phyloP scores from a whole-genome alignment of 2,329 filamentous ascomycete genomes.

The Alternaria infectoria region DNA sequence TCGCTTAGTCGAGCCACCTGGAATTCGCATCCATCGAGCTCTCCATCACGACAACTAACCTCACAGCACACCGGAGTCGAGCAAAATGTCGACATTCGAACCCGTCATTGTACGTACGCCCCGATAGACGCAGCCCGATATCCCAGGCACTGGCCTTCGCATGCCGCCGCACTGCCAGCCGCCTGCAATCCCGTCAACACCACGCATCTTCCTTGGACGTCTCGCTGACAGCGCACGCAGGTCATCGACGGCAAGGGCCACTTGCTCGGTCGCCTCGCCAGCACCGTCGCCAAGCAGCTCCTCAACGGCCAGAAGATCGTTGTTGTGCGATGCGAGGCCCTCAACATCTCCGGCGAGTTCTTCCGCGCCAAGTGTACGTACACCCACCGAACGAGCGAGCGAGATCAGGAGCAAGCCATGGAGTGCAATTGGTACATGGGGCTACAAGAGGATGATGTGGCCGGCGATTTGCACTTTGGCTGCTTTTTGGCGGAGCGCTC shows the following conservation, averaged over 20 bases:
- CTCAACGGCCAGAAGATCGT: constrained; percentile 99
- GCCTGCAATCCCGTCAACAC: constrained; percentile 10
- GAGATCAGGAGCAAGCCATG: constrained; percentile 24
- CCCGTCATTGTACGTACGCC: constrained; percentile 65
- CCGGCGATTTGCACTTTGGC: constrained; percentile 13
- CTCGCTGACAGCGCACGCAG: constrained; percentile 41
- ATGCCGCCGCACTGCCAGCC: constrained; percentile 13
- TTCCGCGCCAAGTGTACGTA: constrained; percentile 99
- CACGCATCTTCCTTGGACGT: constrained; percentile 6
- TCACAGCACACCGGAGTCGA: constrained; percentile 41
- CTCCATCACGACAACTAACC: constrained; percentile 36
- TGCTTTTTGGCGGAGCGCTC: constrained; percentile 13
- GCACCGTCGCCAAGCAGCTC: constrained; percentile 98
- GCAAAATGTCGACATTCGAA: constrained; percentile 70
- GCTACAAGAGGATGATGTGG: neutral
- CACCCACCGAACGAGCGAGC: constrained; percentile 24
- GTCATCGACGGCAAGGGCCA: constrained; percentile 99
- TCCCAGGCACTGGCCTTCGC: constrained; percentile 13
- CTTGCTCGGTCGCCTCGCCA: constrained; percentile 98
- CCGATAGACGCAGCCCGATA: constrained; percentile 18
- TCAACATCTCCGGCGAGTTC: constrained; percentile 99
- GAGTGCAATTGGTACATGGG: constrained; percentile 6
- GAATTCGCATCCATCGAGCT: constrained; percentile 19
- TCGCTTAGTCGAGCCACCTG: constrained; percentile 13
- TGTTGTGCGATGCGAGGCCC: constrained; percentile 95